These are phyloP conservation scores for Scedosporium apiospermum DNA, from an alignment of 2,329 filamentous ascomycete genomes.

Conservation along the genomic window DNA sequence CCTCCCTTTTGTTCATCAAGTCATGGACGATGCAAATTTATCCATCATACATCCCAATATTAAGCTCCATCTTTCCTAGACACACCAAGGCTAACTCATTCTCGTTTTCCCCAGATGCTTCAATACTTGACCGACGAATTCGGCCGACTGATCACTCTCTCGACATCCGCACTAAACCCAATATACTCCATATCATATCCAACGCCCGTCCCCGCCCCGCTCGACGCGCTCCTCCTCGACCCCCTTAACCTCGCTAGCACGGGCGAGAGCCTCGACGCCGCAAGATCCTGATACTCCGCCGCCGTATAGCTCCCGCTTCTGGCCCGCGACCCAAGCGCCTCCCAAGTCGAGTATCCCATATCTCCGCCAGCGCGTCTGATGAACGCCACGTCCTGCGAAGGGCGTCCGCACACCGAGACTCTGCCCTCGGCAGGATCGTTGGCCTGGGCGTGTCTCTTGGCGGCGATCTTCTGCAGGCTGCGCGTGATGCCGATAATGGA, in stretches of 20 bases:
- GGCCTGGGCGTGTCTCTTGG: background rate
- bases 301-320: background rate
- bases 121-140: background rate
- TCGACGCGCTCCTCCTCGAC: slow-evolving; percentile 5
- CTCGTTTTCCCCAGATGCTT: background rate
- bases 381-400: background rate
- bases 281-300: background rate
- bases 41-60: too few relatives aligned
- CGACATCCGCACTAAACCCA: background rate
- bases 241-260: background rate
- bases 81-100: background rate
- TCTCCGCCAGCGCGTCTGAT: background rate
- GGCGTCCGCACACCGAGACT: background rate
- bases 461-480: background rate
- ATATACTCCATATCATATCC: background rate
- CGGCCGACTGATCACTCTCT: background rate
- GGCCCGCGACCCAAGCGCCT: background rate
- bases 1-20: too few relatives aligned
- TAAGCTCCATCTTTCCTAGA: background rate
- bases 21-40: too few relatives aligned
- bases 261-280: slow-evolving; percentile 3
- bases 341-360: background rate
- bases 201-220: background rate
- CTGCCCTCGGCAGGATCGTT: background rate
- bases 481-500: background rate